A percentile compares a stretch with the other conserved stretches of the same genome.
These are phyloP conservation scores for Kuraishia molischiana DNA, from an alignment of 805 yeast genomes.

Conservation along the genomic window DNA sequence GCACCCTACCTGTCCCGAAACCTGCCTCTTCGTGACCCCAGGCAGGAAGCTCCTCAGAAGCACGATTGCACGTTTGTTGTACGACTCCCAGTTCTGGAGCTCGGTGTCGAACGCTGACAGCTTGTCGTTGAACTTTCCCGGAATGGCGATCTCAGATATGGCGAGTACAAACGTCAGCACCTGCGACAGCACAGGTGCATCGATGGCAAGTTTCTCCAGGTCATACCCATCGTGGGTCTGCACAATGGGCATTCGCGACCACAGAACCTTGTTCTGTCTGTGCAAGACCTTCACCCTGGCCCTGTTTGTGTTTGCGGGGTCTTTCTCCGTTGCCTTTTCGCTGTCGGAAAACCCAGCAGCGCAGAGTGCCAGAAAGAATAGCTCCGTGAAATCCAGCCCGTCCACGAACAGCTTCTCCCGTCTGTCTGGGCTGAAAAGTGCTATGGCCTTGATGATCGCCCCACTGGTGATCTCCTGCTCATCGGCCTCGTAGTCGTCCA, in stretches of 20 bases:
- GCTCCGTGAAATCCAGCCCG: conserved; percentile 28
- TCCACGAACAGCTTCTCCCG: conserved; percentile 23
- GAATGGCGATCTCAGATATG: conserved; percentile 23
- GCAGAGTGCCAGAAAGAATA: conserved; percentile 39
- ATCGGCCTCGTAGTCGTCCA: conserved; percentile 9
- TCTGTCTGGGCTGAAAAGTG: conserved; percentile 33
- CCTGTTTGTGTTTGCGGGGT: conserved; percentile 4
- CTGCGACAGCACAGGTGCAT: conserved; percentile 29
- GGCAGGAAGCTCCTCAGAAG: conserved; percentile 41
- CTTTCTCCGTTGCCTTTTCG: conserved; percentile 5
- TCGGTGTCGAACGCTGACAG: conserved; percentile 11
- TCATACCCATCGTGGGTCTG: conserved; percentile 34
- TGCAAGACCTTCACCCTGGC: conserved; percentile 13
- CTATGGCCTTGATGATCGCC: conserved; percentile 32
- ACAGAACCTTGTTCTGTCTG: conserved; percentile 13
- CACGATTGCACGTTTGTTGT: conserved; percentile 31
- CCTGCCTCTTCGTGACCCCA: conserved; percentile 16
- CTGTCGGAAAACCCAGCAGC: conserved; percentile 4
- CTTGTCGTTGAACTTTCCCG: conserved; percentile 8
- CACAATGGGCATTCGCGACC: conserved; percentile 24
- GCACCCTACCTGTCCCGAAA: conserved; percentile 14
- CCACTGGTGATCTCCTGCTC: conserved; percentile 23
- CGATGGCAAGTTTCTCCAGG: conserved; percentile 23
- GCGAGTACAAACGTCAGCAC: conserved; percentile 41
- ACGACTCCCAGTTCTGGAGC: conserved; percentile 29